A percentile compares a stretch with the other conserved stretches of the same genome.
Conservation (phyloP, 306 rosid genomes). For the Echinosophora koreensis region DNA sequence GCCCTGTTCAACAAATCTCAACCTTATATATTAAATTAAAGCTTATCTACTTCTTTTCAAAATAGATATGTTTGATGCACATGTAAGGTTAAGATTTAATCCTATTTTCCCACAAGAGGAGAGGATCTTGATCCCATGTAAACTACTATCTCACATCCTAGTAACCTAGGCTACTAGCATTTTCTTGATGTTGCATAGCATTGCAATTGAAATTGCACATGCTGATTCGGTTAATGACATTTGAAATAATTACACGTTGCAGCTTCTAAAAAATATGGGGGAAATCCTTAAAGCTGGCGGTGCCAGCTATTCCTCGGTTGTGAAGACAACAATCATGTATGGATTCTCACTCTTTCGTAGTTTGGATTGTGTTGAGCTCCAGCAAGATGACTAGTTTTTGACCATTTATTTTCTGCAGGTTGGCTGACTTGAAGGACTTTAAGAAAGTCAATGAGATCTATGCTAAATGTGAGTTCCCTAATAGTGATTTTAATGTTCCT, state of each 20-base stretch:
- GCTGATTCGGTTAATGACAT: not conserved
- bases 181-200: not conserved
- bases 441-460: slow-evolving; percentile 86
- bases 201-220: not conserved
- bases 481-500: slow-evolving; percentile 36
- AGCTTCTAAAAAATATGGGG: slow-evolving; percentile 93
- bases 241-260: slow-evolving; percentile 34
- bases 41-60: no score
- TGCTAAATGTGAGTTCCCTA: slow-evolving; percentile 80
- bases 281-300: slow-evolving; percentile 93
- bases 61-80: no score
- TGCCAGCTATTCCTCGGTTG: slow-evolving; percentile 80
- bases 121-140: not conserved
- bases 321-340: slow-evolving; percentile 93
- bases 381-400: slow-evolving; percentile 22
- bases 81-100: no score
- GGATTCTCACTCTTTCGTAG: slow-evolving; percentile 33
- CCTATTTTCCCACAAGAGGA: no score
- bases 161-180: not conserved
- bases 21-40: no score
- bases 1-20: no score
- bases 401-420: slow-evolving; percentile 64
- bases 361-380: slow-evolving; percentile 12
- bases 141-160: not conserved
- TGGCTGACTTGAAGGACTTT: slow-evolving; percentile 94